Evolutionary conservation across 2,329 filamentous ascomycete genomes (phyloP).

Genomic region (Alternaria alternata): DNA sequence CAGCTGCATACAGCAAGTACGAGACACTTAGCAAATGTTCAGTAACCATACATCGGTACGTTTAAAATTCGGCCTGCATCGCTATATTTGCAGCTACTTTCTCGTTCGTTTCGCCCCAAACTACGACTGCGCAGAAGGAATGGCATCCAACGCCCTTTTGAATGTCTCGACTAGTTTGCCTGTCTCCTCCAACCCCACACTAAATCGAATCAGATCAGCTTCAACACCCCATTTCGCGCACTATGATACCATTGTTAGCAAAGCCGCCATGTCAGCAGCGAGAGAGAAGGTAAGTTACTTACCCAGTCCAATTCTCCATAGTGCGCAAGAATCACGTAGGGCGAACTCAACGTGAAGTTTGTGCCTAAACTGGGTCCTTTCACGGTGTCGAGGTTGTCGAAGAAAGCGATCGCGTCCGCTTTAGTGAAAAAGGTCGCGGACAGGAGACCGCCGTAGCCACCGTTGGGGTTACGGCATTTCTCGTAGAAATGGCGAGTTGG

Average conservation of each 20-base stretch:
- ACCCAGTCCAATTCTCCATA: conserved; percentile 92
- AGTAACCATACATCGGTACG: background rate
- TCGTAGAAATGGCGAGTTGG: conserved; percentile 78
- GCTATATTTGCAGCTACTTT: background rate
- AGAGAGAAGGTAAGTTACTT: conserved; percentile 35
- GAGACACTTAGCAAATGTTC: background rate
- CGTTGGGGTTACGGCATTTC: conserved; percentile 72
- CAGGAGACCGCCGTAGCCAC: conserved; percentile 89
- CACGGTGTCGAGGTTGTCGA: conserved; percentile 82
- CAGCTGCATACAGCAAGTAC: background rate
- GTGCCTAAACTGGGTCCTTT: conserved; percentile 96
- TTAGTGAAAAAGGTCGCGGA: conserved; percentile 80
- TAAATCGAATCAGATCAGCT: conserved; percentile 80
- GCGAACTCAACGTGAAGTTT: conserved; percentile 92
- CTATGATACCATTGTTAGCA: conserved; percentile 44
- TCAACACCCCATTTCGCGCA: conserved; percentile 82
- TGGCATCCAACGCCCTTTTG: conserved; percentile 71
- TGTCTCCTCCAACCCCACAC: conserved; percentile 86
- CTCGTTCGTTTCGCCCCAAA: background rate
- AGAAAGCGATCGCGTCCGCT: conserved; percentile 79
- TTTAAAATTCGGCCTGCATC: background rate
- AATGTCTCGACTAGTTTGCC: conserved; percentile 71
- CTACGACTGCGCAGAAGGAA: conserved; percentile 28
- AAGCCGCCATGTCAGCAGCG: background rate
- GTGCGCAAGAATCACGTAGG: conserved; percentile 91